Conservation (phyloP, 345 rosid species). For the Aegle marmelos region DNA sequence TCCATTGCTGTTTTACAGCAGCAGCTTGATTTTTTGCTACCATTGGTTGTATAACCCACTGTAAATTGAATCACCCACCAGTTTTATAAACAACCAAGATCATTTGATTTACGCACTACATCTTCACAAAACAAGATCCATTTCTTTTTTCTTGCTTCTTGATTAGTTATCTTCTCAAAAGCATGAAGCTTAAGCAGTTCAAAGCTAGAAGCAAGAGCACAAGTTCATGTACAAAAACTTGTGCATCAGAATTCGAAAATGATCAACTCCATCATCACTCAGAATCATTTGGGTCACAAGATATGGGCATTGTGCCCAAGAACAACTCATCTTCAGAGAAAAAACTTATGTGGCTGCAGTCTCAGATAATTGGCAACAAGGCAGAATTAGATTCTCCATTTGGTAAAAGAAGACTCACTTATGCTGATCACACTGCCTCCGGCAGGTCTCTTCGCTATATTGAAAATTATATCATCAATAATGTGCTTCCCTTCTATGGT, state of each 20-base stretch:
- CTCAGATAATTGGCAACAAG: constrained; percentile 44
- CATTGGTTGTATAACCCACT: background rate
- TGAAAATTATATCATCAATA: constrained; percentile 42
- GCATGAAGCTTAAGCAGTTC: background rate
- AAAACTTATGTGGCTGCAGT: constrained; percentile 43
- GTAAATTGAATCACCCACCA: background rate
- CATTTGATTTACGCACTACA: background rate
- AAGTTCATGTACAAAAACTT: background rate
- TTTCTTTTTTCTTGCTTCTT: background rate
- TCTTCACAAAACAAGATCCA: background rate
- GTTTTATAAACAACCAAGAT: background rate
- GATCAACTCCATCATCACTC: background rate
- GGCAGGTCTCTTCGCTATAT: constrained; percentile 46
- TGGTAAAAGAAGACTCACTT: background rate
- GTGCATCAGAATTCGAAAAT: background rate
- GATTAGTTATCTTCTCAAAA: background rate
- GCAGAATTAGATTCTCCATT: constrained; percentile 22
- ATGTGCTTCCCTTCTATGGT: constrained; percentile 67
- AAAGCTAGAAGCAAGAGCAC: background rate
- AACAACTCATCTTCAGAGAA: background rate
- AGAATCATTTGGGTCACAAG: background rate
- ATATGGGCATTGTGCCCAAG: background rate
- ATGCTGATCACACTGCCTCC: constrained; percentile 17
- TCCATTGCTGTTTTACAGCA: background rate
- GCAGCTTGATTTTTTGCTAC: background rate